Percentiles rank a stretch among this genome's conserved stretches.
phyloP scores from a whole-genome alignment of 1,284 basidiomycete species.

The Sporisorium scitamineum region DNA sequence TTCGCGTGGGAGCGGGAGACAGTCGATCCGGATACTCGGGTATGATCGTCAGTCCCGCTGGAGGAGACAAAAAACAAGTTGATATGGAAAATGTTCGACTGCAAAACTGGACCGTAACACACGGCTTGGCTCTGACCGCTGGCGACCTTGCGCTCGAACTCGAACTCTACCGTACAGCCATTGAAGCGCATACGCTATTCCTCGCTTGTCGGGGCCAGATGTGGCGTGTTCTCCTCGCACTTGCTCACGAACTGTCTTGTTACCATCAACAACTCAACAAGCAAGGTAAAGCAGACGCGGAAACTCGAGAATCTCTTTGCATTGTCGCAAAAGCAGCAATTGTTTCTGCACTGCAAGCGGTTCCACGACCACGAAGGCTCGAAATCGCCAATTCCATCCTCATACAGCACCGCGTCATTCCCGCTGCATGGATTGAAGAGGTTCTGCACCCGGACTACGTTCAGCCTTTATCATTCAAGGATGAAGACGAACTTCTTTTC shows the following conservation, averaged over 20 bases:
- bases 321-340: conserved; percentile 22
- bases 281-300: background rate
- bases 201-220: conserved; percentile 31
- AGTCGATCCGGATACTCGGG: conserved; percentile 24
- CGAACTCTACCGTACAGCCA: conserved; percentile 20
- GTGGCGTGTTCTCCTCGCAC: conserved; percentile 39
- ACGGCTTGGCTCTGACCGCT: conserved; percentile 32
- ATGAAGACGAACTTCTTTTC: conserved; percentile 30
- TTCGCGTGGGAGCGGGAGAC: conserved; percentile 41
- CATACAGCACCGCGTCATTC: conserved; percentile 8
- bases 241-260: conserved; percentile 22
- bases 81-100: conserved; percentile 27
- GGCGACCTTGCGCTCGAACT: conserved; percentile 40
- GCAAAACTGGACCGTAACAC: conserved; percentile 45
- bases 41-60: conserved; percentile 14
- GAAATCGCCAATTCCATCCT: conserved; percentile 22
- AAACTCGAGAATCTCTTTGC: conserved; percentile 3
- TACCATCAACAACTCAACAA: conserved; percentile 7
- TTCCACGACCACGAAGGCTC: conserved; percentile 10
- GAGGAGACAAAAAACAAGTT: background rate
- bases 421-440: conserved; percentile 7
- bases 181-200: conserved; percentile 42
- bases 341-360: conserved; percentile 29
- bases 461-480: background rate
- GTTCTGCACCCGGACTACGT: background rate